Conservation (phyloP, 495 filamentous ascomycete species). For the Penicillium mononematosum region DNA sequence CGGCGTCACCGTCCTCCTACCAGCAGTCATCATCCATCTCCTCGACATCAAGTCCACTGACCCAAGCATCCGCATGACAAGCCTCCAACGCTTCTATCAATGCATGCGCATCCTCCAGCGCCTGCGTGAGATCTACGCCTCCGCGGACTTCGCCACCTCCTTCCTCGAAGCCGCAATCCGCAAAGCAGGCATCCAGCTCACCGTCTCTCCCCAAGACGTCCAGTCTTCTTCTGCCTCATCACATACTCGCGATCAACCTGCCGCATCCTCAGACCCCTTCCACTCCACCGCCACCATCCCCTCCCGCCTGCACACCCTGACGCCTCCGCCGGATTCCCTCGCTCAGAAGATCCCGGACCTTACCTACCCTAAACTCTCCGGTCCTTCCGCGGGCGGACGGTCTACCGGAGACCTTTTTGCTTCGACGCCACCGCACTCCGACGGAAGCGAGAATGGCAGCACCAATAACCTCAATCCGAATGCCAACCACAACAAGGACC, state of each 20-base stretch:
- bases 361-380: constrained; percentile 37
- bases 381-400: constrained; percentile 18
- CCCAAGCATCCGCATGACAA: constrained; percentile 62
- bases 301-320: constrained; percentile 36
- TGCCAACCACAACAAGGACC: constrained; percentile 18
- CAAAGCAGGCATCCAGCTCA: constrained; percentile 67
- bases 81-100: constrained; percentile 73
- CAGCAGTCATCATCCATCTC: constrained; percentile 87
- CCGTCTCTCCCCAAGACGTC: constrained; percentile 42
- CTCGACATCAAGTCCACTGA: constrained; percentile 82
- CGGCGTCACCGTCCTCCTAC: constrained; percentile 83
- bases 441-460: constrained; percentile 48
- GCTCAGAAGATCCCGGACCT: constrained; percentile 46
- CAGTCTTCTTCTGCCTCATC: constrained; percentile 25
- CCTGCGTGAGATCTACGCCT: constrained; percentile 79
- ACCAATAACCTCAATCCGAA: constrained; percentile 43
- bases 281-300: constrained; percentile 14
- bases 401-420: constrained; percentile 33
- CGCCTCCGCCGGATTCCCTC: constrained; percentile 46
- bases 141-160: constrained; percentile 79
- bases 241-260: constrained; percentile 6
- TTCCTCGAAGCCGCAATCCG: constrained; percentile 83
- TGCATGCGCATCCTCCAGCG: constrained; percentile 83
- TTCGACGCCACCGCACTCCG: constrained; percentile 45
- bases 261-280: constrained; percentile 19